Base-by-base conservation (phyloP, 805 yeast genomes). In the Priceomyces castillae region DNA sequence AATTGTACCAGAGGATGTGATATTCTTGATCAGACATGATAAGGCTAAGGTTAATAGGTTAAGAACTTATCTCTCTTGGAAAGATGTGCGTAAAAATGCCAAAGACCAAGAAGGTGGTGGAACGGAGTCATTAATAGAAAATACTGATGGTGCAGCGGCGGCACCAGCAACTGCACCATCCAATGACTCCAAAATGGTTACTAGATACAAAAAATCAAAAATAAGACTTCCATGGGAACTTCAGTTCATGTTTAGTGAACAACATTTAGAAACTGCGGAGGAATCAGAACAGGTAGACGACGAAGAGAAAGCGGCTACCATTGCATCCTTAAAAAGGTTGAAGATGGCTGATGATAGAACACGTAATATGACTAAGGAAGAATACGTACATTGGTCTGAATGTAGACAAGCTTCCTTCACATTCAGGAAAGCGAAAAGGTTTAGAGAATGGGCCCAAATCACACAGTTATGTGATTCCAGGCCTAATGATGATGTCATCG, bases 331-430 rank as follows among this genome's bases (percentile, higher is more conserved):
- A 62, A 89, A 90, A 61, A 73, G 97, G 45, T 74, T 94, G 51
- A 89, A 90, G 56, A 82, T 80, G 64, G 97, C 97, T 3, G 99
- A 94, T 64, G 97, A 94, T 40, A 75, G 99, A 48, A 94, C 99
- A 0, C 80, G 74, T 50, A 78, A 84, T 52, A 94, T 94, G 99
- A 94, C 99, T 0, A 85, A 82, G 58, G 97, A 94, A 56, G 99
- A 94, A 60, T 94, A 94, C 57, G 99, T 90, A 14, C 99, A 94
- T 61, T 94, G 98, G 97, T 87, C 96, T 10, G 99, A 94, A 58
- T 94, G 99, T 65, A 79, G 99, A 48, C 99, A 94, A 63, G 98
- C 98, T 1, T 84, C 95, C 46, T 94, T 94, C 62, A 94, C 99
- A 1, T 94, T 90, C 57, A 77, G 97, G 53, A 94, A 94, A 61